phyloP scores from a whole-genome alignment of 331 rosid species.

The Acacia concinna region DNA sequence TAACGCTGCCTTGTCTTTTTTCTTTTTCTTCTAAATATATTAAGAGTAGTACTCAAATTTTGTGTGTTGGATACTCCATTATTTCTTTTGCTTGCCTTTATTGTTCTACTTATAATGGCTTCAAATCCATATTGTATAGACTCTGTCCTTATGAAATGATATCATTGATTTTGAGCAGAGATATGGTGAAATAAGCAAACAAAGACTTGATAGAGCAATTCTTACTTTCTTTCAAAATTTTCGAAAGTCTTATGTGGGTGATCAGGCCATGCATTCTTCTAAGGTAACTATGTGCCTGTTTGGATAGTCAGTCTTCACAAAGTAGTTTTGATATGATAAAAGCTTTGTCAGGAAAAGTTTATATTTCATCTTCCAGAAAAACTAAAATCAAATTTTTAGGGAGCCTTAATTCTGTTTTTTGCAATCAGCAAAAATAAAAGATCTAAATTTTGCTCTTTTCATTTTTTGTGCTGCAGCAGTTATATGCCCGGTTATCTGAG shows the following conservation, averaged over 20 bases:
- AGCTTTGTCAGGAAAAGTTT: background rate
- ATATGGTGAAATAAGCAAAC: conserved; percentile 88
- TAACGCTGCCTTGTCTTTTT: background rate
- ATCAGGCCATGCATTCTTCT: conserved; percentile 99
- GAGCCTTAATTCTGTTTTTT: background rate
- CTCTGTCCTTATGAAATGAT: conserved; percentile 26
- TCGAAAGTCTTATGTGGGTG: conserved; percentile 94
- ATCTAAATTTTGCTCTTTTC: conserved; percentile 2
- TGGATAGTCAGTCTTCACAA: background rate
- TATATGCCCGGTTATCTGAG: conserved; percentile 81
- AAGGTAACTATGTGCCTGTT: conserved; percentile 56
- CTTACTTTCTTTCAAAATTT: conserved; percentile 96
- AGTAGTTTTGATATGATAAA: background rate
- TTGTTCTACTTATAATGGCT: background rate
- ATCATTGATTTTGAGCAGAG: conserved; percentile 61
- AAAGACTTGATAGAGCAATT: conserved; percentile 96
- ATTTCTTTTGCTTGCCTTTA: conserved; percentile 4
- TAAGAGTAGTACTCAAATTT: background rate
- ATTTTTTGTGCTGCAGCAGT: conserved; percentile 64
- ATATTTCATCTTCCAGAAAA: background rate
- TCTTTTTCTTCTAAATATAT: background rate
- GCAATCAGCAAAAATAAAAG: background rate
- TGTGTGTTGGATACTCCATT: background rate
- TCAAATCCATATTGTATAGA: conserved; percentile 8
- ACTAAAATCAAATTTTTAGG: background rate